Percentiles rank a stretch among this genome's conserved stretches.
Conservation (phyloP, 805 yeast species). For the Hanseniaspora osmophila region DNA sequence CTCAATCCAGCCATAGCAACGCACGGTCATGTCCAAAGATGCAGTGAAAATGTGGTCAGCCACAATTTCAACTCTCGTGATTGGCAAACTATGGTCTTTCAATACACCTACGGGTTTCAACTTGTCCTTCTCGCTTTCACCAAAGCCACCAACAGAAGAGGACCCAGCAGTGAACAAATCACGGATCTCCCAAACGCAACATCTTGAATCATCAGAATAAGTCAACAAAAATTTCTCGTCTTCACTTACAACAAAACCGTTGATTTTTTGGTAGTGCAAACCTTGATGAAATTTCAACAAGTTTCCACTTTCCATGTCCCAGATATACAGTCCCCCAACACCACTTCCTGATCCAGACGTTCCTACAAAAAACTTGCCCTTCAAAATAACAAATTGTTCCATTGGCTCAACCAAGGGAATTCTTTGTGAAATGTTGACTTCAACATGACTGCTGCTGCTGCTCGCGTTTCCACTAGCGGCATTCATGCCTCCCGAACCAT, state of each 20-base stretch:
- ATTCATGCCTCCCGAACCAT: neutral
- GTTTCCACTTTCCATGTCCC: constrained; percentile 75
- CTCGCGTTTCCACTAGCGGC: neutral
- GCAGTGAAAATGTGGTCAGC: constrained; percentile 56
- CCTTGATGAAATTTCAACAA: constrained; percentile 53
- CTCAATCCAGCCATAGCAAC: constrained; percentile 42
- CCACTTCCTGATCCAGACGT: constrained; percentile 44
- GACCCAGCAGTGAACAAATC: constrained; percentile 36
- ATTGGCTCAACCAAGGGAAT: constrained; percentile 76
- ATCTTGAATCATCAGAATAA: constrained; percentile 72
- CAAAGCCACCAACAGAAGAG: too few species aligned
- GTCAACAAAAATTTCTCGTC: constrained; percentile 58
- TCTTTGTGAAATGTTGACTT: constrained; percentile 54
- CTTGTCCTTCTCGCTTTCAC: constrained; percentile 12
- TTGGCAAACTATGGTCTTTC: constrained; percentile 44
- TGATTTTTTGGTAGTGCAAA: constrained; percentile 71
- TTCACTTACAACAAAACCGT: constrained; percentile 40
- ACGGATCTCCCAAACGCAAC: constrained; percentile 54
- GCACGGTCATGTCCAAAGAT: constrained; percentile 60
- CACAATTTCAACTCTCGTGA: constrained; percentile 34
- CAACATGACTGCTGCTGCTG: constrained; percentile 16
- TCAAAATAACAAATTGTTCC: constrained; percentile 18
- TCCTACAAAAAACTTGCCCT: constrained; percentile 44
- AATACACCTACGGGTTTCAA: constrained; percentile 45
- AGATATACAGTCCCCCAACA: constrained; percentile 40